These are phyloP conservation scores for Paecilomyces sp. DNA, from an alignment of 2,329 filamentous ascomycete species.

Conservation along the genomic window DNA sequence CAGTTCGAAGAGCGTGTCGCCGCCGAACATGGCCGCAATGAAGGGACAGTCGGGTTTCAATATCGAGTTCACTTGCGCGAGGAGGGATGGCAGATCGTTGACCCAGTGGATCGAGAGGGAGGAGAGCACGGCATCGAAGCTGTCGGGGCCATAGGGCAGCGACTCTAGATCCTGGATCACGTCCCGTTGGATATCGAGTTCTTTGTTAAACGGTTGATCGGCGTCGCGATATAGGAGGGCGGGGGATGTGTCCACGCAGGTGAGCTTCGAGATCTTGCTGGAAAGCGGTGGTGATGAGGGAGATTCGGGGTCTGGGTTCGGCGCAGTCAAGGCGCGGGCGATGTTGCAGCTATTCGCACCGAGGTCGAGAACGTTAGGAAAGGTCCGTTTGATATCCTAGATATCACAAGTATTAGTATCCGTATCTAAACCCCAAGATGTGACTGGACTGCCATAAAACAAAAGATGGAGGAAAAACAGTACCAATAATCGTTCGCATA, in stretches of 20 bases:
- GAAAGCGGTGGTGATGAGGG: constrained; percentile 50
- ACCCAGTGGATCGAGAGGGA: constrained; percentile 93
- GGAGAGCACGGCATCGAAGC: constrained; percentile 85
- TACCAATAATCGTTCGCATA: constrained; percentile 81
- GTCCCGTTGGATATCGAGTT: constrained; percentile 64
- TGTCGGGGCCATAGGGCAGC: constrained; percentile 65
- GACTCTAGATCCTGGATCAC: constrained; percentile 62
- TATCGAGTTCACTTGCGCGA: constrained; percentile 76
- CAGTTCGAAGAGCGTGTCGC: constrained; percentile 88
- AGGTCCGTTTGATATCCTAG: constrained; percentile 86
- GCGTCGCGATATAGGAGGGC: constrained; percentile 74
- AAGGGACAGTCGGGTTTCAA: constrained; percentile 89
- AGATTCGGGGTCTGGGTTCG: constrained; percentile 55
- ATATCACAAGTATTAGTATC: constrained; percentile 8
- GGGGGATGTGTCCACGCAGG: constrained; percentile 74
- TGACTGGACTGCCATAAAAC: background rate
- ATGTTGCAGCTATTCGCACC: constrained; percentile 96
- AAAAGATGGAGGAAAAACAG: constrained; percentile 4
- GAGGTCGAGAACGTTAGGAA: constrained; percentile 78
- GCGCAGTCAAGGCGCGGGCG: constrained; percentile 67
- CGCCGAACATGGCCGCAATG: constrained; percentile 92
- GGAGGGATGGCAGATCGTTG: constrained; percentile 83
- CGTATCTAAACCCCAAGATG: background rate
- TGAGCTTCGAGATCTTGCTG: constrained; percentile 64
- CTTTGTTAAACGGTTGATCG: constrained; percentile 57